Conservation (phyloP, 192 early-diverging fungal species). For the Umbelopsis sp. region DNA sequence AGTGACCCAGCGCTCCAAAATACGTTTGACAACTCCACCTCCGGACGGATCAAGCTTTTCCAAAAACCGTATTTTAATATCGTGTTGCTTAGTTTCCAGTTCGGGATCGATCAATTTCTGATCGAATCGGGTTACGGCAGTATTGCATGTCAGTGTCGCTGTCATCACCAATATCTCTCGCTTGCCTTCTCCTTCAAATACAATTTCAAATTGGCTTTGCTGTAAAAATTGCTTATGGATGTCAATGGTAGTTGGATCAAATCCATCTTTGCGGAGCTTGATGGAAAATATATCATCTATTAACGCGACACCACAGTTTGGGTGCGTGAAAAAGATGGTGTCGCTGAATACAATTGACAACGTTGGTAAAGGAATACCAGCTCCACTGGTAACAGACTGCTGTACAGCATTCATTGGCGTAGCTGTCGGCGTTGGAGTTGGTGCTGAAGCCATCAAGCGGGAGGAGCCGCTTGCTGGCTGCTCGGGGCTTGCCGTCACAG, state of each 20-base stretch:
- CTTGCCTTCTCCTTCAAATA: conserved; percentile 15
- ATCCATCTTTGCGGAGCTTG: conserved; percentile 27
- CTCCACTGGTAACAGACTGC: conserved; percentile 20
- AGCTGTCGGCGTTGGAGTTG: neutral
- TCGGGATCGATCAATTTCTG: conserved; percentile 6
- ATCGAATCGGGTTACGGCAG: conserved; percentile 11
- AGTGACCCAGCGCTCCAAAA: conserved; percentile 38
- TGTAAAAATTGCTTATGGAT: conserved; percentile 28
- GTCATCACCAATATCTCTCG: conserved; percentile 39
- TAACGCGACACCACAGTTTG: conserved; percentile 37
- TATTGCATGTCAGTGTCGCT: neutral
- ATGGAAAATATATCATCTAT: conserved; percentile 36
- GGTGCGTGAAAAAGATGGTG: conserved; percentile 25
- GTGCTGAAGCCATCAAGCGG: conserved; percentile 3
- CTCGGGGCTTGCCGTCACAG: neutral
- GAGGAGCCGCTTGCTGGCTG: neutral
- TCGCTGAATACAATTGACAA: conserved; percentile 34
- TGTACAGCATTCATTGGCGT: conserved; percentile 3
- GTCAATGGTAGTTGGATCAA: conserved; percentile 22
- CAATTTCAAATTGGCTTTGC: conserved; percentile 25
- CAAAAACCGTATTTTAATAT: conserved; percentile 36
- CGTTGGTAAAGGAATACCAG: conserved; percentile 39
- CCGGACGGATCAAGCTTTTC: conserved; percentile 43
- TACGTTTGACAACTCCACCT: conserved; percentile 37
- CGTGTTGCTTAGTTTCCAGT: neutral